Percentiles rank a stretch among this genome's conserved stretches.
phyloP scores from a whole-genome alignment of 176 grass and related monocot species.

The Oryza brachyantha region DNA sequence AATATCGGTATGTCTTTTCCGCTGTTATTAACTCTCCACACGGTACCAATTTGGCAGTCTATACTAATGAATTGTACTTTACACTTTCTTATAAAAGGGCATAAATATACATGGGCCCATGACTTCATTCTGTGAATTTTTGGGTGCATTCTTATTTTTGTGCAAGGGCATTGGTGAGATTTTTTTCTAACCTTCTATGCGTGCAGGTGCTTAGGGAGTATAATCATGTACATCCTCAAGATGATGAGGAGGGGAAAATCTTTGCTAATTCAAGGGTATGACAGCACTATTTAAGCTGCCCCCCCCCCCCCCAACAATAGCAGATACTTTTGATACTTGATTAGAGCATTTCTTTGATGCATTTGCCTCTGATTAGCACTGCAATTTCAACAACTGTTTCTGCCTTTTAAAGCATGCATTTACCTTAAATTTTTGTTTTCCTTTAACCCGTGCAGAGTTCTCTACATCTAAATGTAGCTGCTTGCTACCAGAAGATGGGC shows the following conservation, averaged over 20 bases:
- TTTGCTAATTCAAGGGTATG: conserved; percentile 96
- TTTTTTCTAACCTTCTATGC: conserved; percentile 18
- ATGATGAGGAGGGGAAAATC: conserved; percentile 93
- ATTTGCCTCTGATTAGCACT: not conserved
- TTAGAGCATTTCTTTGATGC: conserved; percentile 4
- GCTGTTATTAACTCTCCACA: not conserved
- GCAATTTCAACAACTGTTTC: not conserved
- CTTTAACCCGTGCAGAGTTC: conserved; percentile 56
- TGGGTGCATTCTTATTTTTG: not conserved
- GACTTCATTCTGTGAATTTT: not conserved
- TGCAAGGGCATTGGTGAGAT: not conserved
- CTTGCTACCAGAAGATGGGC: conserved; percentile 88
- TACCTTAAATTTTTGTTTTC: conserved; percentile 30
- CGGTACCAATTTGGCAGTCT: not conserved
- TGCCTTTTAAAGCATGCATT: conserved; percentile 10
- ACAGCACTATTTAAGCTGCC: conserved; percentile 14
- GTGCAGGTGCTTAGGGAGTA: conserved; percentile 88
- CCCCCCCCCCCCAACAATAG: not conserved
- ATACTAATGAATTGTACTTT: not conserved
- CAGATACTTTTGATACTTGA: not conserved
- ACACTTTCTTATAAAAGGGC: not conserved
- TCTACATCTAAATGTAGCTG: conserved; percentile 90
- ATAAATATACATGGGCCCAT: not conserved
- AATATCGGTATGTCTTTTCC: conserved; percentile 1
- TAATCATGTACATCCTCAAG: conserved; percentile 95